Conservation (phyloP, 495 filamentous ascomycete species). For the Neurospora tetraspora region DNA sequence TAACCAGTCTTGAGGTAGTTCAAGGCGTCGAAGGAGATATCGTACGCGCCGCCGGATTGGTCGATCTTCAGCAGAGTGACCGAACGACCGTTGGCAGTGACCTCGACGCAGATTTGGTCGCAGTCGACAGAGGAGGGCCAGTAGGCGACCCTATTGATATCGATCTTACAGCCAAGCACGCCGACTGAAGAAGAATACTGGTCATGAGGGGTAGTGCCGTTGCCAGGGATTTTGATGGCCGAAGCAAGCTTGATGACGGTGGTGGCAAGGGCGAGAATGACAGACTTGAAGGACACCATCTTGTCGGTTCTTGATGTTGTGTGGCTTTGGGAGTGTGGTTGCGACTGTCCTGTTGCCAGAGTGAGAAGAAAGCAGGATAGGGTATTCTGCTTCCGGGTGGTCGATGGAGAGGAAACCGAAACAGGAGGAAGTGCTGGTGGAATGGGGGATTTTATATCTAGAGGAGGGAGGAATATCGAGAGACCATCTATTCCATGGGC, state of each 20-base stretch:
- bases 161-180: slow-evolving; percentile 35
- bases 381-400: not conserved
- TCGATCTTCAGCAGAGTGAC: slow-evolving; percentile 33
- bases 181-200: slow-evolving; percentile 32
- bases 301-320: not conserved
- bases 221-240: not conserved
- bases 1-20: slow-evolving; percentile 31
- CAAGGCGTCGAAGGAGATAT: slow-evolving; percentile 35
- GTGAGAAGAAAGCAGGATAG: not conserved
- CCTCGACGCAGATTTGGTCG: slow-evolving; percentile 31
- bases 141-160: slow-evolving; percentile 34
- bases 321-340: not conserved
- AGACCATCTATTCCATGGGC: not conserved
- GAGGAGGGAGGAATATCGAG: not conserved
- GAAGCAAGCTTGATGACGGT: not conserved
- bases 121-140: slow-evolving; percentile 33
- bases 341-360: not conserved
- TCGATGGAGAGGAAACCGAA: not conserved
- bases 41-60: slow-evolving; percentile 31
- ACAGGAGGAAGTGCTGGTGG: not conserved
- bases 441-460: not conserved
- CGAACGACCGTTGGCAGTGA: slow-evolving; percentile 24
- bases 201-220: slow-evolving; percentile 32
- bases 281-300: not conserved
- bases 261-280: not conserved